Conservation (phyloP, 345 rosid genomes). For the Hibiscus trionum region DNA sequence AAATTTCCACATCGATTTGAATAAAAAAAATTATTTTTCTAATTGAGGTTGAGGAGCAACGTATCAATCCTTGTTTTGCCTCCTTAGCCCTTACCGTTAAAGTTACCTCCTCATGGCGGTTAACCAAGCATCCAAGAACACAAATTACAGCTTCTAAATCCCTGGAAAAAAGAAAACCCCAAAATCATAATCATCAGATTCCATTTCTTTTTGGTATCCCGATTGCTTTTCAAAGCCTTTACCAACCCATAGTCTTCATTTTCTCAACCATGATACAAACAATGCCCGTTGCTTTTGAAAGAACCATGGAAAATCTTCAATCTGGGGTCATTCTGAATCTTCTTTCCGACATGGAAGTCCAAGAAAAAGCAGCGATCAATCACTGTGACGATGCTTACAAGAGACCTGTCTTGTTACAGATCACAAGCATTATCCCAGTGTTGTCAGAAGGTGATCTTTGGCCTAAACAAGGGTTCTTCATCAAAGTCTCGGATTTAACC, state of each 20-base stretch:
- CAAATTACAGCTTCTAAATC: too few species aligned
- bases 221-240: neutral
- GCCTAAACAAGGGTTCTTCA: conserved; percentile 69
- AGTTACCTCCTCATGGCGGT: neutral
- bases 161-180: neutral
- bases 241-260: too few species aligned
- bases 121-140: neutral
- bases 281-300: neutral
- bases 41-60: too few species aligned
- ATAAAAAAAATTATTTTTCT: too few species aligned
- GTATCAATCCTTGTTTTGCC: too few species aligned
- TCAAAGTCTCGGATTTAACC: conserved; percentile 54
- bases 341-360: conserved; percentile 12
- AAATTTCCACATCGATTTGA: too few species aligned
- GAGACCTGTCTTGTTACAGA: conserved; percentile 53
- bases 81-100: neutral
- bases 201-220: neutral
- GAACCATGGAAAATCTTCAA: conserved; percentile 36
- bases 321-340: conserved; percentile 58
- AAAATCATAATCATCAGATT: neutral
- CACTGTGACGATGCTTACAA: conserved; percentile 12
- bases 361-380: conserved; percentile 17
- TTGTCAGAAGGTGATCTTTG: conserved; percentile 56
- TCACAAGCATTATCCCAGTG: conserved; percentile 70
- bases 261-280: too few species aligned